phyloP scores from a whole-genome alignment of 352 stramenopile species.

The Phytophthora melonis region DNA sequence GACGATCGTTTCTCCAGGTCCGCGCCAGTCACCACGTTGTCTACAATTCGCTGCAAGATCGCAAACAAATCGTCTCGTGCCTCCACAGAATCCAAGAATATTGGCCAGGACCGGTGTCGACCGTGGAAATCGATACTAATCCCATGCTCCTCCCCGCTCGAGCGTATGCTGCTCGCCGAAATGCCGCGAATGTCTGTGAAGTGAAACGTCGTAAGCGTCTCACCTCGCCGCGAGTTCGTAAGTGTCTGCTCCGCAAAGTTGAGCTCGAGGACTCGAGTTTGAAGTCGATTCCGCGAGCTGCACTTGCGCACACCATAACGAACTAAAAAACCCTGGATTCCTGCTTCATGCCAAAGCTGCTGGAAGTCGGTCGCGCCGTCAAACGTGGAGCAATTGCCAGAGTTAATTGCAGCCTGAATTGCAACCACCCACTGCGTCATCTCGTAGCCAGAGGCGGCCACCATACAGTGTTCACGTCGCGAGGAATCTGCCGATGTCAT shows the following conservation, averaged over 20 bases:
- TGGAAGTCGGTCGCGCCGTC: conserved; percentile 76
- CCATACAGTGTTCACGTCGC: conserved; percentile 69
- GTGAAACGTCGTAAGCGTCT: conserved; percentile 79
- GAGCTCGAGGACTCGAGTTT: conserved; percentile 86
- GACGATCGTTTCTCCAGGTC: conserved; percentile 79
- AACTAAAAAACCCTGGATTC: conserved; percentile 84
- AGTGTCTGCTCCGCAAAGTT: conserved; percentile 90
- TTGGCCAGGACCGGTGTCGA: conserved; percentile 73
- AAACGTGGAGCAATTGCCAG: conserved; percentile 79
- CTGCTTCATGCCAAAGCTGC: conserved; percentile 79
- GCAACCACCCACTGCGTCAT: conserved; percentile 86
- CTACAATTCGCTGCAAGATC: conserved; percentile 77
- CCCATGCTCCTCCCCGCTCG: conserved; percentile 68
- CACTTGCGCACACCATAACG: conserved; percentile 87
- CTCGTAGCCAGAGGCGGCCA: conserved; percentile 77
- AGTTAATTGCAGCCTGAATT: conserved; percentile 86
- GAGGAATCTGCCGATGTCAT: conserved; percentile 80
- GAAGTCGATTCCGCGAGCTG: conserved; percentile 79
- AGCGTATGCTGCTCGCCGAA: conserved; percentile 46
- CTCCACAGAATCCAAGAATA: conserved; percentile 81
- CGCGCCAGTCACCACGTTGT: conserved; percentile 66
- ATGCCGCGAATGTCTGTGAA: conserved; percentile 76
- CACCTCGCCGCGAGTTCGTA: conserved; percentile 78
- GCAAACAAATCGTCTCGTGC: conserved; percentile 76
- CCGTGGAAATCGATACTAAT: conserved; percentile 77